Conservation (phyloP, 2,329 filamentous ascomycete genomes). For the Botryotinia narcissicola region DNA sequence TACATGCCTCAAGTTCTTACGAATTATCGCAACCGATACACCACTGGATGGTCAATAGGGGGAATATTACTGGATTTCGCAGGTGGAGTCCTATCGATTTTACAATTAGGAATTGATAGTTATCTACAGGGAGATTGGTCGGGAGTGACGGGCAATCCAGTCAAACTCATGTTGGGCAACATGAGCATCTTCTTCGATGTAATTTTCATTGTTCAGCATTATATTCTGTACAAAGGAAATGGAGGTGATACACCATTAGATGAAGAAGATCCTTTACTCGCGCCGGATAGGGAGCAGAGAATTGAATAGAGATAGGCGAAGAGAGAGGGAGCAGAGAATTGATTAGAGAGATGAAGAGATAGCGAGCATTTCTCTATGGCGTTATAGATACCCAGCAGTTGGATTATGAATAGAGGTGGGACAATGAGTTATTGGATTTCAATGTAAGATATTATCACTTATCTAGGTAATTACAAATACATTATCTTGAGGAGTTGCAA, state of each 20-base stretch:
- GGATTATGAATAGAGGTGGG: not conserved
- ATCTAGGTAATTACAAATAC: not conserved
- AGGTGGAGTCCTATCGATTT: constrained; percentile 77
- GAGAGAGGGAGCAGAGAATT: constrained; percentile 22
- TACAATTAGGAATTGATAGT: constrained; percentile 81
- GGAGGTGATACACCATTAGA: constrained; percentile 23
- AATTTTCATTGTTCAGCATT: constrained; percentile 87
- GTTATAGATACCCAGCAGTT: constrained; percentile 8
- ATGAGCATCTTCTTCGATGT: constrained; percentile 83
- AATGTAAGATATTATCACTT: not conserved
- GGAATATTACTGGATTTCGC: constrained; percentile 81
- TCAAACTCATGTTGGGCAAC: constrained; percentile 84
- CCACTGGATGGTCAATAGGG: constrained; percentile 80
- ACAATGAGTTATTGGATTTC: not conserved
- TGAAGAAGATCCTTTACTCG: constrained; percentile 27
- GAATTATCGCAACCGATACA: constrained; percentile 83
- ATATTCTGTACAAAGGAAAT: constrained; percentile 63
- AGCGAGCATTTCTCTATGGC: not conserved
- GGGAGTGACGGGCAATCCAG: constrained; percentile 84
- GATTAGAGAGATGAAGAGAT: constrained; percentile 12
- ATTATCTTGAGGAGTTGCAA: not conserved
- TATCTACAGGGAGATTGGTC: constrained; percentile 84
- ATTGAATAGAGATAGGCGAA: constrained; percentile 23
- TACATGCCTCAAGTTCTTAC: constrained; percentile 83
- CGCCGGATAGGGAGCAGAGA: constrained; percentile 21